Conservation (phyloP, 805 yeast genomes). For the Candida montana region DNA sequence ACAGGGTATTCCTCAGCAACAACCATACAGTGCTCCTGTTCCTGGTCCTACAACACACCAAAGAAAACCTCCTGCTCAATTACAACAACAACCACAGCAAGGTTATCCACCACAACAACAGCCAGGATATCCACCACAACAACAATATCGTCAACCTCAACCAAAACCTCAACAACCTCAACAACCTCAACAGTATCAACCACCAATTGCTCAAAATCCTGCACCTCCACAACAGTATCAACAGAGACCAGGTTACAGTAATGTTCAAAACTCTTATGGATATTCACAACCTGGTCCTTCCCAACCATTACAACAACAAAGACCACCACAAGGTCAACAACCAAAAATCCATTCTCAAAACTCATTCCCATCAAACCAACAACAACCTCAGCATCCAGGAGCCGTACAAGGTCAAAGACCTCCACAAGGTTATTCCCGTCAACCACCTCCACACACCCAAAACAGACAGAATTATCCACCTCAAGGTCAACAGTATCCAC, state of each 20-base stretch:
- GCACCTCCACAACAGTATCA: conserved; percentile 1
- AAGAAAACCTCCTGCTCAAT: conserved; percentile 3
- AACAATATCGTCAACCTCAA: conserved; percentile 3
- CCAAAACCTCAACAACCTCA: conserved; percentile 2
- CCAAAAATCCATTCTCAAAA: conserved; percentile 7
- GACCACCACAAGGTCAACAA: conserved; percentile 3
- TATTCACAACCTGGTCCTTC: conserved; percentile 7
- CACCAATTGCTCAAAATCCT: background rate
- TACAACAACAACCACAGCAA: background rate
- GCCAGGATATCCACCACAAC: conserved; percentile 1
- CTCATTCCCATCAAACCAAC: conserved; percentile 4
- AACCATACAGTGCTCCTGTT: too few species aligned
- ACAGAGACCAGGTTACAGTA: background rate
- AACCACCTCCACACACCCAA: conserved; percentile 9
- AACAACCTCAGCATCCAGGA: background rate
- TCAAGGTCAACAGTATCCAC: conserved; percentile 1
- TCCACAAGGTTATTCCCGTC: conserved; percentile 6
- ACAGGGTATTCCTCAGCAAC: too few species aligned
- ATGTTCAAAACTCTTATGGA: conserved; percentile 8
- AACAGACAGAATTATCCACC: conserved; percentile 5
- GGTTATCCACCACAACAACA: conserved; percentile 1
- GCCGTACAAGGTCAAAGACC: conserved; percentile 8
- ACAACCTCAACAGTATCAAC: conserved; percentile 1
- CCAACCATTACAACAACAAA: conserved; percentile 7
- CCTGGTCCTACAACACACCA: background rate